Evolutionary conservation across 495 filamentous ascomycete species (phyloP).

Genomic region (Penicillium soppii): DNA sequence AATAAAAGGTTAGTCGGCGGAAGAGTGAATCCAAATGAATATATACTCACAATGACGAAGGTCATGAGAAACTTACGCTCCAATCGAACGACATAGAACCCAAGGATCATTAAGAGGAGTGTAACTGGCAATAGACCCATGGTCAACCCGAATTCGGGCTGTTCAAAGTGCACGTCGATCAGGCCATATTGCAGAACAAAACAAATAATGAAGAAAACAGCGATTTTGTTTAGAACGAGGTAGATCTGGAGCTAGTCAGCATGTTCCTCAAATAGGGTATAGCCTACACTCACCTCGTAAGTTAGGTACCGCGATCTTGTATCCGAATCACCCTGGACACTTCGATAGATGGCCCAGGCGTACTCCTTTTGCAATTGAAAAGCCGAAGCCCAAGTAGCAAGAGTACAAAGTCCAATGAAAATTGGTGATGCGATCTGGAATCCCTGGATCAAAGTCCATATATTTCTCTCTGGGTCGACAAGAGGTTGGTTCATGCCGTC

Average conservation of each 20-base stretch:
- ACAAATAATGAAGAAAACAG: constrained; percentile 20
- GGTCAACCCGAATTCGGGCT: constrained; percentile 23
- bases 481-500: constrained; percentile 7
- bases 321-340: constrained; percentile 14
- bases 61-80: constrained; percentile 12
- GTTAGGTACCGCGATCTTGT: constrained; percentile 12
- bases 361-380: constrained; percentile 23
- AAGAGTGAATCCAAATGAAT: no score
- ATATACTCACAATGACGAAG: constrained; percentile 14
- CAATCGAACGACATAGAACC: constrained; percentile 14
- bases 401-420: constrained; percentile 14
- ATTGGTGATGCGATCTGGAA: constrained; percentile 13
- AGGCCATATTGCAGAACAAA: constrained; percentile 26
- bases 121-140: constrained; percentile 17
- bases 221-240: constrained; percentile 17
- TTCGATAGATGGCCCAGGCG: constrained; percentile 23
- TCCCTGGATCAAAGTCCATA: constrained; percentile 14
- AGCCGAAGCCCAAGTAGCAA: constrained; percentile 11
- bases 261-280: not conserved
- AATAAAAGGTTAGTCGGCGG: not conserved
- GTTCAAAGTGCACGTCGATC: constrained; percentile 23
- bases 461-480: constrained; percentile 11
- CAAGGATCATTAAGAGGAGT: constrained; percentile 15
- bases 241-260: constrained; percentile 12
- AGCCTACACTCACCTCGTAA: constrained; percentile 15